A percentile compares a stretch with the other conserved stretches of the same genome.
Conservation (phyloP, 192 early-diverging fungal species). For the Polychytrium aggregatum region DNA sequence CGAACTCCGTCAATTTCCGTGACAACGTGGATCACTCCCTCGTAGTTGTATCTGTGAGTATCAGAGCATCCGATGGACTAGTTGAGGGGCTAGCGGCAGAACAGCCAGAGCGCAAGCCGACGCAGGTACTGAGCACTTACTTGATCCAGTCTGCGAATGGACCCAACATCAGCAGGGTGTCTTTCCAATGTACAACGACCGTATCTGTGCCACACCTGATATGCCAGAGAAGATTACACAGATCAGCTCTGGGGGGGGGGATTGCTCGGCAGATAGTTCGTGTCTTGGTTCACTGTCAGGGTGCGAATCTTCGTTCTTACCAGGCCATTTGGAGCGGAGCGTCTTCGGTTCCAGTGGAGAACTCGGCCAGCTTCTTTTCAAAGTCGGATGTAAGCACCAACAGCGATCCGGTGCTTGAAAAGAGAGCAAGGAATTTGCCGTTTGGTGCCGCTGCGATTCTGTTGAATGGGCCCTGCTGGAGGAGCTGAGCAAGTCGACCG, state of each 20-base stretch:
- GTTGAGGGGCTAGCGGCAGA: too few species aligned
- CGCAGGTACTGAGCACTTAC: too few species aligned
- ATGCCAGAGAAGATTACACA: too few species aligned
- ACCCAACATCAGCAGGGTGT: slow-evolving; percentile 77
- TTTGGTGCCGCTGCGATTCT: slow-evolving; percentile 87
- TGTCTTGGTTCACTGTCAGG: too few species aligned
- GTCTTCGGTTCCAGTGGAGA: slow-evolving; percentile 45
- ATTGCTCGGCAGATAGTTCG: too few species aligned
- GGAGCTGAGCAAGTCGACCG: slow-evolving; percentile 31
- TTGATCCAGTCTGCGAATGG: slow-evolving; percentile 86
- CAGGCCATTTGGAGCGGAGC: slow-evolving; percentile 70
- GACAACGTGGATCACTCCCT: slow-evolving; percentile 68
- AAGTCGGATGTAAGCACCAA: slow-evolving; percentile 96
- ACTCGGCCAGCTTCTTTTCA: slow-evolving; percentile 81
- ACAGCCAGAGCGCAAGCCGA: too few species aligned
- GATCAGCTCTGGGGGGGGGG: too few species aligned
- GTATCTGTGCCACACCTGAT: slow-evolving; percentile 91
- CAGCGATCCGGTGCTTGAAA: slow-evolving; percentile 62
- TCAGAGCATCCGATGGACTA: too few species aligned
- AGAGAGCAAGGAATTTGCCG: slow-evolving; percentile 84
- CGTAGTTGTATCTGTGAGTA: slow-evolving; percentile 37
- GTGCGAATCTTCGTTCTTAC: too few species aligned
- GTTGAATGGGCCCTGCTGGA: slow-evolving; percentile 81
- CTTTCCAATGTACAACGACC: slow-evolving; percentile 75
- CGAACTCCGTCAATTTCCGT: slow-evolving; percentile 89